Conservation (phyloP, 768 basidiomycete genomes). For the Pleurotus ostreatus region DNA sequence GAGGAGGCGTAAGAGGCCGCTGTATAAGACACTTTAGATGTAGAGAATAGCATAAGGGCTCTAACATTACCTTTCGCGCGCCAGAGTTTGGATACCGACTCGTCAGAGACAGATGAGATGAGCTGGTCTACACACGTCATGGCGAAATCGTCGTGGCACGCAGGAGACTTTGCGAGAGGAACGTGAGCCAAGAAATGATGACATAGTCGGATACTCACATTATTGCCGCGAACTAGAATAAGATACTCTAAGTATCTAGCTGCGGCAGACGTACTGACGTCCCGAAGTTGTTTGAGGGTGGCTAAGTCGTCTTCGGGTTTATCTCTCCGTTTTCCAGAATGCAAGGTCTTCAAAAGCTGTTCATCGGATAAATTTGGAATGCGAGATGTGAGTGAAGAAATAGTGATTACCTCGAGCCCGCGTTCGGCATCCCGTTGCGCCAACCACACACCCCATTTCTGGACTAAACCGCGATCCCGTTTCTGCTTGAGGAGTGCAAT, state of each 20-base stretch:
- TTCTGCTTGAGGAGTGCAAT: slow-evolving; percentile 51
- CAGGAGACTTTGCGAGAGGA: slow-evolving; percentile 39
- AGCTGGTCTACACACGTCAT: slow-evolving; percentile 52
- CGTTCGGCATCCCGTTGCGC: slow-evolving; percentile 62
- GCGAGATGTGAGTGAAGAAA: not conserved
- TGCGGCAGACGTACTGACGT: slow-evolving; percentile 55
- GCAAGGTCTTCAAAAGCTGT: slow-evolving; percentile 59
- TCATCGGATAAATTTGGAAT: not conserved
- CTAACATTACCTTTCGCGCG: slow-evolving; percentile 56
- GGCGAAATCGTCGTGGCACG: slow-evolving; percentile 68
- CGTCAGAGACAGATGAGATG: slow-evolving; percentile 41
- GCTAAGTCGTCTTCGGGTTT: slow-evolving; percentile 58
- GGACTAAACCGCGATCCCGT: slow-evolving; percentile 54
- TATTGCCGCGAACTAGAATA: slow-evolving; percentile 63
- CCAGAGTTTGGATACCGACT: slow-evolving; percentile 61
- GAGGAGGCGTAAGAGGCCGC: slow-evolving; percentile 50
- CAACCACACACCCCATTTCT: slow-evolving; percentile 82
- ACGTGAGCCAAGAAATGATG: not conserved
- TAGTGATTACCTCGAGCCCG: slow-evolving; percentile 58
- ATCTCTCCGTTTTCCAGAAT: slow-evolving; percentile 51
- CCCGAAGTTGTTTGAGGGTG: slow-evolving; percentile 52
- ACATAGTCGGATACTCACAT: slow-evolving; percentile 31
- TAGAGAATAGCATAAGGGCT: slow-evolving; percentile 1
- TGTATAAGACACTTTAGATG: slow-evolving; percentile 15
- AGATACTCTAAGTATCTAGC: slow-evolving; percentile 77